These are phyloP conservation scores for Fonsecaea erecta DNA, from an alignment of 2,329 filamentous ascomycete genomes.

Conservation along the genomic window DNA sequence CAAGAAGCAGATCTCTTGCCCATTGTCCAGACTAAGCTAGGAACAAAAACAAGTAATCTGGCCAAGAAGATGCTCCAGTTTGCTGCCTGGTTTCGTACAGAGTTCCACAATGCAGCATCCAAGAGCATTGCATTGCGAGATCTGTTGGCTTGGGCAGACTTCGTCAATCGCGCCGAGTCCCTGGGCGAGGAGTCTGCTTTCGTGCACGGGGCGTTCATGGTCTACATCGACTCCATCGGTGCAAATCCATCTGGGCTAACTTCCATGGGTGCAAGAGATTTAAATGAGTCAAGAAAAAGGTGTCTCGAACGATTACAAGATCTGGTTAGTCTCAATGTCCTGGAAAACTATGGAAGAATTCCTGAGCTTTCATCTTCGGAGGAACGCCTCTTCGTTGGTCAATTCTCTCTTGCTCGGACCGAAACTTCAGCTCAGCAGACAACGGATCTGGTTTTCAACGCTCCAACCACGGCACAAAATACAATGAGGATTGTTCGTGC, in stretches of 20 bases:
- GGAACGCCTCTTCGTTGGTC: constrained; percentile 67
- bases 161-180: constrained; percentile 72
- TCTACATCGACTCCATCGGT: constrained; percentile 93
- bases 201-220: constrained; percentile 88
- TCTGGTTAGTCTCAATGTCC: constrained; percentile 68
- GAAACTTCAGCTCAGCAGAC: constrained; percentile 54
- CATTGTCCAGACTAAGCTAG: constrained; percentile 80
- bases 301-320: constrained; percentile 75
- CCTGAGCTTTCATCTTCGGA: constrained; percentile 63
- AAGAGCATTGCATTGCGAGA: constrained; percentile 89
- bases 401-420: constrained; percentile 66
- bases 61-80: constrained; percentile 79
- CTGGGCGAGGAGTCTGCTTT: constrained; percentile 58
- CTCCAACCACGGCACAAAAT: constrained; percentile 87
- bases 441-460: constrained; percentile 76
- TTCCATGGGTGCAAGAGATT: constrained; percentile 69
- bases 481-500: constrained; percentile 89
- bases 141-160: constrained; percentile 89
- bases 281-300: constrained; percentile 70
- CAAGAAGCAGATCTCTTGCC: constrained; percentile 83
- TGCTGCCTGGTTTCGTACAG: constrained; percentile 87
- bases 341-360: constrained; percentile 66
- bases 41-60: constrained; percentile 58
- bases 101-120: constrained; percentile 74
- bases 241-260: constrained; percentile 91